Evolutionary conservation across 1,284 basidiomycete species (phyloP).

Genomic region (Ganoderma boninense): DNA sequence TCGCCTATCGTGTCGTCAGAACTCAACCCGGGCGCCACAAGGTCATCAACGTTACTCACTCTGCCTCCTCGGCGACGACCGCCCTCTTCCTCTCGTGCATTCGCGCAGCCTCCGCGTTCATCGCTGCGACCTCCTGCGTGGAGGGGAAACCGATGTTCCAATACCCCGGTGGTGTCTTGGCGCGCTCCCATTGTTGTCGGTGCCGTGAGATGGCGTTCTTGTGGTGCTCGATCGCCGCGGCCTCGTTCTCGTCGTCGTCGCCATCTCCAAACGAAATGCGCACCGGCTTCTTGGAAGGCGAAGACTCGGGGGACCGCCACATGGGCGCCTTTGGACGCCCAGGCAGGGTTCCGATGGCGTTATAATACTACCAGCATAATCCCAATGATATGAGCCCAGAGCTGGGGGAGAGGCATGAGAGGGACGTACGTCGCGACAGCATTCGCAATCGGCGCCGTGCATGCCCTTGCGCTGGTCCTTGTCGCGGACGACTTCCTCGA

Average conservation of each 20-base stretch:
- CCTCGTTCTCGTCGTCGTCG: slow-evolving; percentile 17
- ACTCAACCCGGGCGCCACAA: not conserved
- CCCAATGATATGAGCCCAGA: not conserved
- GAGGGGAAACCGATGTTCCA: slow-evolving; percentile 91
- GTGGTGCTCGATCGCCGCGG: slow-evolving; percentile 57
- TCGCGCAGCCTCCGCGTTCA: slow-evolving; percentile 76
- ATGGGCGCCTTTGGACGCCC: slow-evolving; percentile 66
- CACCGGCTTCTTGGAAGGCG: slow-evolving; percentile 43
- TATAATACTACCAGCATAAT: slow-evolving; percentile 72
- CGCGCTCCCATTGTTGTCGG: slow-evolving; percentile 73
- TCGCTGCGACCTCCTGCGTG: slow-evolving; percentile 80
- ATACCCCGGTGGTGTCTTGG: slow-evolving; percentile 85
- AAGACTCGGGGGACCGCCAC: slow-evolving; percentile 68
- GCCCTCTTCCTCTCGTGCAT: slow-evolving; percentile 72
- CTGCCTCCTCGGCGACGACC: slow-evolving; percentile 66
- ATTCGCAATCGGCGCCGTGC: slow-evolving; percentile 85
- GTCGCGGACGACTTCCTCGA: slow-evolving; percentile 79
- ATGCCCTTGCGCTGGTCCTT: slow-evolving; percentile 72
- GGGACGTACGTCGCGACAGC: slow-evolving; percentile 77
- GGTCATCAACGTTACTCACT: slow-evolving; percentile 43
- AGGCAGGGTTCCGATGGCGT: slow-evolving; percentile 76
- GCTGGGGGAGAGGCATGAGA: not conserved
- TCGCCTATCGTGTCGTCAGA: slow-evolving; percentile 23
- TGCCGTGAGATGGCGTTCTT: slow-evolving; percentile 84
- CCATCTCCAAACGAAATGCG: slow-evolving; percentile 23